Percentiles rank a stretch among this genome's conserved stretches.
Conservation (phyloP, 2,329 filamentous ascomycete genomes). For the Diaporthe longicolla region DNA sequence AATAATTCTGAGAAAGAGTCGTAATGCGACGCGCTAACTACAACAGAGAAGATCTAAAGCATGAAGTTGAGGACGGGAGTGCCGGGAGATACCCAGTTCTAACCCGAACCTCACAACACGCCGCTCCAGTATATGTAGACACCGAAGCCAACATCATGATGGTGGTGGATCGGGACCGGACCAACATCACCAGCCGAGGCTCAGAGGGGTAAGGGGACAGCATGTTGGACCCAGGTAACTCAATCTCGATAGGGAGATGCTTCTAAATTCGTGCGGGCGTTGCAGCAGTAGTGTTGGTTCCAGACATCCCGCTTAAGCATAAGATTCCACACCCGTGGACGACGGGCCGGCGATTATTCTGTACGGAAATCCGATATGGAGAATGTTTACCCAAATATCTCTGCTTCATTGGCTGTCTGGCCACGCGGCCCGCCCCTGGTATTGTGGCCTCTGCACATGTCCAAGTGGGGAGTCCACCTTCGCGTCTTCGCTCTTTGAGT, state of each 20-base stretch:
- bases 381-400: too few species aligned
- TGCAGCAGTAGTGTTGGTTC: background rate
- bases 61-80: too few species aligned
- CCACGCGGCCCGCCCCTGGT: slow-evolving; percentile 1
- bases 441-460: background rate
- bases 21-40: background rate
- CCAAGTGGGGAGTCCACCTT: slow-evolving; percentile 26
- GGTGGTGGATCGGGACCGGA: background rate
- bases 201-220: background rate
- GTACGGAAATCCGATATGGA: background rate
- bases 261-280: background rate
- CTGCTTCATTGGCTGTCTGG: background rate
- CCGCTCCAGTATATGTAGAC: background rate
- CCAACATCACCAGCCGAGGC: background rate
- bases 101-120: background rate
- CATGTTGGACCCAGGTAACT: background rate
- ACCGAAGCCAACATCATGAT: background rate
- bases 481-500: slow-evolving; percentile 22
- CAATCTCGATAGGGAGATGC: background rate
- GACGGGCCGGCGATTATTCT: background rate
- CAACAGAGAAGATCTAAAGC: background rate
- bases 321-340: slow-evolving; percentile 10
- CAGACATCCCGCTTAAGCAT: too few species aligned
- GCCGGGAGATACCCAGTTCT: background rate
- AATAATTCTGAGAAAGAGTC: background rate